Evolutionary conservation across 305 asterid species (phyloP), one percentile per base, ranked within the genome.

Genomic region (Fraxinus dipetala): DNA sequence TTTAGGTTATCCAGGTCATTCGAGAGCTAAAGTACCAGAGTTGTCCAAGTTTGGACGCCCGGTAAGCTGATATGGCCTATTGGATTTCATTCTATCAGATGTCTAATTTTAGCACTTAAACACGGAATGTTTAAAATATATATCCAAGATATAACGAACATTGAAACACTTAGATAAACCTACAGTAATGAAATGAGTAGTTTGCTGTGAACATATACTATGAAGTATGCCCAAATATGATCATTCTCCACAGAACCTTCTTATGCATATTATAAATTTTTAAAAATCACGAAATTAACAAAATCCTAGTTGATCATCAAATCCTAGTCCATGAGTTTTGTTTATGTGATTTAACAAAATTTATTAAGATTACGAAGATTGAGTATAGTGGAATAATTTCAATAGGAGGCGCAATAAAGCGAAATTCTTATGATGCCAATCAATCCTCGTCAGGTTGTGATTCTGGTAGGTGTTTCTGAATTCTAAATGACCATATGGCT

Each of bases 11-110:
- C 91, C 89, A 3, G 84, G 85, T 74, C 78, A 63, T 22, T 79
- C 87, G 8, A 82, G 76, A 82, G 85, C 85, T 43, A 86, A 84
- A 81, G 85, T 70, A 35, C 80, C 86, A 28, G 89, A 87, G 82
- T 51, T 82, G 69, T 84, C 92, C 59, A 89, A 85, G 83, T 86
- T 87, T 82, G 90, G 90, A 73, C 89, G 88, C 65, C 89, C 90
- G 36, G 92, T 89, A 85, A 87, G 87, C 7, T 59, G 13, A 77
- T 32, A 31, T 26, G 20, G 26, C 80, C 59, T 31, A 32, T 6
- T 59, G 24, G 69, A 63, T 63, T 26, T 67, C 74, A 20, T 20
- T 6, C 4, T 59, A 30, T 28, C 5, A 28, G 18, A 67, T 11
- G 6, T 13, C 18, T 28, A 24, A 67, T 24, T 59, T 63, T 63